phyloP scores from a whole-genome alignment of 345 rosid species.

The Moricandia moricandioides region DNA sequence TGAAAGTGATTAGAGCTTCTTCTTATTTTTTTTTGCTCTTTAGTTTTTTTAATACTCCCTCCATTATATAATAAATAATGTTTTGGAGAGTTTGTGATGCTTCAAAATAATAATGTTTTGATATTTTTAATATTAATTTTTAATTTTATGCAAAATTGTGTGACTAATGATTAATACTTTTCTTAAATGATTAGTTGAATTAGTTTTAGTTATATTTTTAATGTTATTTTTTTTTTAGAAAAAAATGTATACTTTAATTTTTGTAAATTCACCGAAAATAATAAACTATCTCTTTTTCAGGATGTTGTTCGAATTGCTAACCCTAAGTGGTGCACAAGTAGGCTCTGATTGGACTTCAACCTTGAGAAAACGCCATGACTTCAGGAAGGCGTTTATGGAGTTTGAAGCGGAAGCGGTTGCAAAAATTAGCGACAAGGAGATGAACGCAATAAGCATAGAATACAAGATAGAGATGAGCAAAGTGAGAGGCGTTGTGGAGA shows the following conservation, averaged over 20 bases:
- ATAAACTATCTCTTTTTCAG: constrained; percentile 34
- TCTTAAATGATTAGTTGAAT: no score
- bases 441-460: constrained; percentile 28
- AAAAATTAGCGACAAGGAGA: constrained; percentile 32
- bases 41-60: no score
- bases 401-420: constrained; percentile 31
- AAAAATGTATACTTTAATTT: no score
- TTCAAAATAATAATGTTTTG: no score
- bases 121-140: no score
- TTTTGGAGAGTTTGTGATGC: no score
- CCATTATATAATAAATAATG: no score
- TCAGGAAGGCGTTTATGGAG: constrained; percentile 30
- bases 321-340: constrained; percentile 65
- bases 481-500: constrained; percentile 36
- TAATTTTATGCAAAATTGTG: no score
- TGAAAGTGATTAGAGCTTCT: neutral
- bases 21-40: neutral
- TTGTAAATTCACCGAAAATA: no score
- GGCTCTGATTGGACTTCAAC: constrained; percentile 74
- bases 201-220: no score
- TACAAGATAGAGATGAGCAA: constrained; percentile 35
- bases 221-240: no score
- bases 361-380: constrained; percentile 34
- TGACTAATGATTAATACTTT: no score
- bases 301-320: constrained; percentile 59